Evolutionary conservation across 108 stramenopile species (phyloP), one percentile per base, ranked within the genome.

Genomic region (Hondaea fermentalgiana): DNA sequence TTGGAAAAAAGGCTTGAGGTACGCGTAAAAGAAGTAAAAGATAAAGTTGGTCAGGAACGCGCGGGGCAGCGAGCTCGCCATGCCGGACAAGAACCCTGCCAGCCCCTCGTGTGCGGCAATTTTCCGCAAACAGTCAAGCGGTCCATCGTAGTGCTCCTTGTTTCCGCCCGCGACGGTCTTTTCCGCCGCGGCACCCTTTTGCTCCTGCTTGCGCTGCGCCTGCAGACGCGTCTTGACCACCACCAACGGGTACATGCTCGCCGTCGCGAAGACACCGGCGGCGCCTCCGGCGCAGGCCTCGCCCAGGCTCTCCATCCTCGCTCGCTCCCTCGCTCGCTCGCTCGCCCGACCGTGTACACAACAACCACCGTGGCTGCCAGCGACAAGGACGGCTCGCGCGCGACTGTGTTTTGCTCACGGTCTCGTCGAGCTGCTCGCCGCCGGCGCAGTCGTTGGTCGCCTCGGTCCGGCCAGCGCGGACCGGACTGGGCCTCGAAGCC

Each of bases 211-310:
- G n/a, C 76, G 45, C n/a, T 83, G 49, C n/a, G 76, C 76, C 51
- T 83, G 76, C 76, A 83, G 51, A 14, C 51, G 76, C 51, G 76
- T 83, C 28, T 83, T 83, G 51, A 83, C 49, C 49, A 83, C 76
- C 45, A 83, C 51, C 51, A 83, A 23, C 19, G 76, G 76, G 76
- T 83, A 83, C 49, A 53, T 83, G n/a, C 19, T 53, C n/a, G 17
- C 76, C 23, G 51, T 53, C 12, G 76, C 19, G 23, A 83, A 83
- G 49, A 83, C 76, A 0, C 76, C 76, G 45, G 76, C 76, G 19
- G 23, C 23, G 45, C 76, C 76, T 6, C 76, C 76, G 51, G 76
- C 76, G 28, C 23, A 53, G 19, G 76, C 76, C 76, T 83, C 76
- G 76, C 76, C 76, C 76, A 83, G 5, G 64, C 64, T 69, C 64